A percentile compares a stretch with the other conserved stretches of the same genome.
phyloP scores from a whole-genome alignment of 1,139 yeast species.

The Protomyces pachydermus region DNA sequence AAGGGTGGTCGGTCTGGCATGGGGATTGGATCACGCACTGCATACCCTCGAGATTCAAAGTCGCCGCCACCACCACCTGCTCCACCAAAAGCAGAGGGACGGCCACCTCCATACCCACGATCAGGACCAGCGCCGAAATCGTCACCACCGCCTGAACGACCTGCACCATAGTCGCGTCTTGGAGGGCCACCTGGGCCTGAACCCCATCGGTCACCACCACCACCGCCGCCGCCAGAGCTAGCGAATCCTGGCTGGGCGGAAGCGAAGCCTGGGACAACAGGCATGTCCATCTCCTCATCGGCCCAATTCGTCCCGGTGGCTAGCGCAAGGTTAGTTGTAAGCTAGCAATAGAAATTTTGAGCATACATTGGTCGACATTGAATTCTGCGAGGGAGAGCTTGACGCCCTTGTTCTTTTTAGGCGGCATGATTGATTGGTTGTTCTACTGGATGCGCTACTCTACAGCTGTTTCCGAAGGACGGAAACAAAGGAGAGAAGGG shows the following conservation, averaged over 20 bases:
- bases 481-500: too few relatives aligned
- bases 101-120: background rate
- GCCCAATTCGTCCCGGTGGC: slow-evolving; percentile 23
- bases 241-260: slow-evolving; percentile 26
- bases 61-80: background rate
- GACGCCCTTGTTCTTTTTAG: slow-evolving; percentile 26
- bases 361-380: slow-evolving; percentile 17
- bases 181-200: slow-evolving; percentile 2
- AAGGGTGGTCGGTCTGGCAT: slow-evolving; percentile 89
- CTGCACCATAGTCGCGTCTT: background rate
- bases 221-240: slow-evolving; percentile 5
- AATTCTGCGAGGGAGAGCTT: slow-evolving; percentile 24
- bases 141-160: background rate
- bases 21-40: slow-evolving; percentile 61
- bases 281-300: slow-evolving; percentile 21
- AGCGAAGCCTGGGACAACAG: slow-evolving; percentile 22
- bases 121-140: background rate
- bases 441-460: background rate
- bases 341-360: background rate
- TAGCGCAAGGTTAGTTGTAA: background rate
- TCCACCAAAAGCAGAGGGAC: background rate
- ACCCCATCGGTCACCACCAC: slow-evolving; percentile 22
- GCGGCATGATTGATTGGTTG: slow-evolving; percentile 5
- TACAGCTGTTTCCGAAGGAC: too few relatives aligned
- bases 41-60: background rate